phyloP scores from a whole-genome alignment of 2,329 filamentous ascomycete species.

The Cadophora malorum region DNA sequence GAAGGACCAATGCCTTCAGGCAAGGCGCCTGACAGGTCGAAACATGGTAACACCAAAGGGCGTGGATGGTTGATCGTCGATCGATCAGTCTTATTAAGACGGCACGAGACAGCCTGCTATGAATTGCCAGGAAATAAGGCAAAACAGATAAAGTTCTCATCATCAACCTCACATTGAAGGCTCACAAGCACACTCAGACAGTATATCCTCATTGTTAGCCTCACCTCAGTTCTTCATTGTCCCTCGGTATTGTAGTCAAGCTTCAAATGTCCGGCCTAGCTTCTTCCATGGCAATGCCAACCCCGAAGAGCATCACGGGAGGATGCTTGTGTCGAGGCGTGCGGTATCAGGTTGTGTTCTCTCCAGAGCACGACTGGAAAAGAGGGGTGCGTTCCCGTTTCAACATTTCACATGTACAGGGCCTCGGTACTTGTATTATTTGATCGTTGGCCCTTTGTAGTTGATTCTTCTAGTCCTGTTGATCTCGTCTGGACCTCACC shows the following conservation, averaged over 20 bases:
- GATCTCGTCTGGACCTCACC: constrained; percentile 15
- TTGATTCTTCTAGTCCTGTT: constrained; percentile 6
- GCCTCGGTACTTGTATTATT: constrained; percentile 12
- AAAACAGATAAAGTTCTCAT: background rate
- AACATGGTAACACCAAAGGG: background rate
- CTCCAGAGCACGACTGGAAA: constrained; percentile 53
- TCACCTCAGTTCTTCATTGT: background rate
- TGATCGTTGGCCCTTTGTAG: background rate
- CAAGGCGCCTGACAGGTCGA: background rate
- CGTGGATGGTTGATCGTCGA: constrained; percentile 1
- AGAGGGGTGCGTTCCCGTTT: constrained; percentile 41
- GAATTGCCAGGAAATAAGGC: background rate
- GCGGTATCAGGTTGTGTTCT: constrained; percentile 56
- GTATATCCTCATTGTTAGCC: constrained; percentile 13
- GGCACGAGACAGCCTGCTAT: background rate
- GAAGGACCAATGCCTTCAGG: background rate
- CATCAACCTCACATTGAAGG: background rate
- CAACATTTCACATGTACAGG: background rate
- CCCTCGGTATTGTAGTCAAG: background rate
- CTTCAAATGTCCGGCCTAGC: constrained; percentile 17
- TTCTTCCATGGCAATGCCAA: constrained; percentile 18
- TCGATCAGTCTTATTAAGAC: background rate
- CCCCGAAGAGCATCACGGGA: constrained; percentile 49
- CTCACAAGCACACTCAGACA: background rate
- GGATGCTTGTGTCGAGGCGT: constrained; percentile 59